Evolutionary conservation across 108 stramenopile genomes (phyloP), one percentile per base, ranked within the genome.

Genomic region (Stephanodiscus triporus): DNA sequence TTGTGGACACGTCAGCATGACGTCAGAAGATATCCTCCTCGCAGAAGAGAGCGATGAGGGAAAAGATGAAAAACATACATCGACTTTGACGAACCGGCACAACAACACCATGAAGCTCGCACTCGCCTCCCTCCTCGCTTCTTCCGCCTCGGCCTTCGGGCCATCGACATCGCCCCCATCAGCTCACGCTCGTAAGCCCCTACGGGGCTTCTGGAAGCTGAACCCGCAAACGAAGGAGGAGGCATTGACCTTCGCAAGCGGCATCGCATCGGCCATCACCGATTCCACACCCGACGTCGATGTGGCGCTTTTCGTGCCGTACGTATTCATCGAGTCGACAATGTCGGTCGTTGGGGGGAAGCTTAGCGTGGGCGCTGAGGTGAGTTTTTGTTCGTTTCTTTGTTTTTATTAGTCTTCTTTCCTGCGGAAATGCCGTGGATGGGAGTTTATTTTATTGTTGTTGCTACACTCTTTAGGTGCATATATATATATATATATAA

Each of bases 171-270:
- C n/a, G n/a, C n/a, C n/a, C 50, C 78, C 50, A 62, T 71, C 34
- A 32, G 54, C 42, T 22, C 27, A 55, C 19, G 74, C 68, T n/a
- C 75, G 86, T 10, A 84, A 78, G 57, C 93, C 97, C 23, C 91
- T 98, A 82, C 78, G 90, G 14, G 97, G 97, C 53, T 97, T 97
- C 88, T 98, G 97, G 97, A 98, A 98, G 85, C 76, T 96, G 80
- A 96, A 93, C 53, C 95, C 95, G 43, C 65, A 72, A 51, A 86
- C 90, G 36, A 87, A 88, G 55, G 83, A 76, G 8, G 91, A 93
- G 73, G 92, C 92, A 26, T 53, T 88, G 49, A 36, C 72, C 1
- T 81, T 95, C 45, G 94, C 86, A 7, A 62, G 54, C 6, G 87
- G 84, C 24, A 89, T 96, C 70, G 89, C n/a, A n/a, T n/a, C n/a